Base-by-base conservation (phyloP, 2,329 filamentous ascomycete species). In the Fusarium redolens region DNA sequence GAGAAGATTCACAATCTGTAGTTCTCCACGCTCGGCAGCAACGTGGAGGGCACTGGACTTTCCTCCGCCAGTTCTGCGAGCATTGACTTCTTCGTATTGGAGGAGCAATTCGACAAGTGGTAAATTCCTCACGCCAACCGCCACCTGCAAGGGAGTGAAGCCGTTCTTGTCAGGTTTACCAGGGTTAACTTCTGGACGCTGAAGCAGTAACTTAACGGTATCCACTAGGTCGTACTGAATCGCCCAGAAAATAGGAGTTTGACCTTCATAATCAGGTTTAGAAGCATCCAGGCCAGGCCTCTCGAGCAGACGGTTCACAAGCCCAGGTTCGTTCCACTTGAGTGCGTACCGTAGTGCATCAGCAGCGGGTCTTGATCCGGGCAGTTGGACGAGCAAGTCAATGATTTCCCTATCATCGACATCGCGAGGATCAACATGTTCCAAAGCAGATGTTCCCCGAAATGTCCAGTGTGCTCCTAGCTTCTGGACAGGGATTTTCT, bases 401-500 rank as follows among this genome's bases (percentile, higher is more conserved):
- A 70, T 38, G 1, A 65, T 31, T 52, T 66, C 18, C 17, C 33
- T 48, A 3, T 59, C 28, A 37, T 54, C 18, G 6, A 61, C 40
- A 11, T 65, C 17, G 5, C 33, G 28, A 14, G 50, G 30, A 15
- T 30, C 45, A 41, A 65, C 37, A n/a, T 70, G 41, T 4, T 52
- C 43, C 20, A 75, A 28, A 15, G 61, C 61, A 20, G 41, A 33
- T 35, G 14, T 40, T 5, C 22, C 35, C 3, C 41, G 14, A 14
- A 44, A 45, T 13, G 57, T 22, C 17, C 45, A 69, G 37, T 72
- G 67, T 31, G 52, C 72, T 14, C 64, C 70, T 12, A 60, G 15
- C n/a, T 64, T 57, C 22, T 56, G 30, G 5, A 75, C 51, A 20
- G 69, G 50, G 20, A 69, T 22, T n/a, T 40, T 33, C 11, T 47